phyloP scores from a whole-genome alignment of 2,329 filamentous ascomycete species.

The Aspergillus arachidicola region DNA sequence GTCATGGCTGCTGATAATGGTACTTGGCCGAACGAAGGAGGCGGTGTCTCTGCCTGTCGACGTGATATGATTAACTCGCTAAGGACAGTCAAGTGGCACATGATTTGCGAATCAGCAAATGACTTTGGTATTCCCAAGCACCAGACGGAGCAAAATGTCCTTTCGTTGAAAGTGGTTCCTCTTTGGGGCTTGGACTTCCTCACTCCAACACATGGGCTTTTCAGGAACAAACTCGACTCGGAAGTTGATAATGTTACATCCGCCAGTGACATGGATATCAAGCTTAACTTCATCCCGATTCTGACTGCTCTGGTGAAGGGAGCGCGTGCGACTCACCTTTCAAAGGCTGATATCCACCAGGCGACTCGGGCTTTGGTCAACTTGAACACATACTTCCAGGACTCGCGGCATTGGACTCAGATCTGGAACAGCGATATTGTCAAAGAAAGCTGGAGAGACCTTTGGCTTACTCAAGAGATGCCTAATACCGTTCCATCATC shows the following conservation, averaged over 20 bases:
- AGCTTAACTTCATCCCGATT: conserved; percentile 57
- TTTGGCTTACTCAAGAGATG: conserved; percentile 52
- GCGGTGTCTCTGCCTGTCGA: conserved; percentile 59
- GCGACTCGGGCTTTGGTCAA: conserved; percentile 53
- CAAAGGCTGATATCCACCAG: conserved; percentile 47
- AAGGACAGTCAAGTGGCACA: conserved; percentile 57
- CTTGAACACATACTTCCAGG: conserved; percentile 54
- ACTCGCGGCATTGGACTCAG: conserved; percentile 51
- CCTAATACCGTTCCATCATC: conserved; percentile 39
- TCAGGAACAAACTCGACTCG: conserved; percentile 56
- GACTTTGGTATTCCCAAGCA: conserved; percentile 59
- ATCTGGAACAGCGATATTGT: conserved; percentile 52
- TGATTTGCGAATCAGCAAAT: conserved; percentile 58
- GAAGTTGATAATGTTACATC: conserved; percentile 53
- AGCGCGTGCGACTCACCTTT: conserved; percentile 50
- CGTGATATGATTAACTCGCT: conserved; percentile 59
- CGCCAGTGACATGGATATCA: conserved; percentile 51
- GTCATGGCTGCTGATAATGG: conserved; percentile 57
- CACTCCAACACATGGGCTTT: conserved; percentile 56
- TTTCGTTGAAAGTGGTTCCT: conserved; percentile 57
- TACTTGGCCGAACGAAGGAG: conserved; percentile 57
- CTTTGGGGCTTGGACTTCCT: conserved; percentile 59
- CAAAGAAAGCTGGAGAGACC: conserved; percentile 49
- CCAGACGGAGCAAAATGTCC: conserved; percentile 58
- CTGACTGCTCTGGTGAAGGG: conserved; percentile 54